Conservation (phyloP, 192 early-diverging fungal genomes). For the Podila epicladia region DNA sequence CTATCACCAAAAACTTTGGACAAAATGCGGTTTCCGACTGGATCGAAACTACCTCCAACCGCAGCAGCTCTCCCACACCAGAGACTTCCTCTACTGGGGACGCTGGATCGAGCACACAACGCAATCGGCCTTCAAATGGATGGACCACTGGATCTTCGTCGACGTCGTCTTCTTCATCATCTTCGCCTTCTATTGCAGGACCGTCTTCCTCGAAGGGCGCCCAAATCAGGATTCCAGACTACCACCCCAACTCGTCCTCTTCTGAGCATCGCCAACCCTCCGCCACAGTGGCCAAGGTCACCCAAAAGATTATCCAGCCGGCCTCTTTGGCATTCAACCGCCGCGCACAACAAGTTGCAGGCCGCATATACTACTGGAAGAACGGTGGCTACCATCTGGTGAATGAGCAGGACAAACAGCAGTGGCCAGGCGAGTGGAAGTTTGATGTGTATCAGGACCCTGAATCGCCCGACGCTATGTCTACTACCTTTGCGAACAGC, state of each 20-base stretch:
- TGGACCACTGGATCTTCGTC: constrained; percentile 2
- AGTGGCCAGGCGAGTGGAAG: constrained; percentile 48
- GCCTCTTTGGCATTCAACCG: constrained; percentile 31
- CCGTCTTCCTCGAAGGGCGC: constrained; percentile 3
- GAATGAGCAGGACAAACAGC: constrained; percentile 35
- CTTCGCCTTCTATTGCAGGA: constrained; percentile 4
- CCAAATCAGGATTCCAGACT: constrained; percentile 3
- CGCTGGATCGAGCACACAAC: background rate
- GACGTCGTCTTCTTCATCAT: constrained; percentile 6
- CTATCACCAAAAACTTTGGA: background rate
- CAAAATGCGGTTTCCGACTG: constrained; percentile 17
- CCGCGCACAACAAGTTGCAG: constrained; percentile 33
- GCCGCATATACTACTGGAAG: constrained; percentile 39
- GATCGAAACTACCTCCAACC: constrained; percentile 11
- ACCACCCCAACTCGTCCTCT: constrained; percentile 26
- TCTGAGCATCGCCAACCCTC: constrained; percentile 9
- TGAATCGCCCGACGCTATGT: constrained; percentile 9
- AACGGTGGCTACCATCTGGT: constrained; percentile 26
- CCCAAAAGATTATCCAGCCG: constrained; percentile 23
- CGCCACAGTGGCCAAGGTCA: constrained; percentile 11
- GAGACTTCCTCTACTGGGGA: background rate
- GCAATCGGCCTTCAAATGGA: background rate
- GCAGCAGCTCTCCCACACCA: background rate
- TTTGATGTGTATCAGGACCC: constrained; percentile 44
- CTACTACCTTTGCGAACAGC: background rate